These are phyloP conservation scores for Cucurbita moschata DNA, from an alignment of 306 rosid species.

Conservation along the genomic window DNA sequence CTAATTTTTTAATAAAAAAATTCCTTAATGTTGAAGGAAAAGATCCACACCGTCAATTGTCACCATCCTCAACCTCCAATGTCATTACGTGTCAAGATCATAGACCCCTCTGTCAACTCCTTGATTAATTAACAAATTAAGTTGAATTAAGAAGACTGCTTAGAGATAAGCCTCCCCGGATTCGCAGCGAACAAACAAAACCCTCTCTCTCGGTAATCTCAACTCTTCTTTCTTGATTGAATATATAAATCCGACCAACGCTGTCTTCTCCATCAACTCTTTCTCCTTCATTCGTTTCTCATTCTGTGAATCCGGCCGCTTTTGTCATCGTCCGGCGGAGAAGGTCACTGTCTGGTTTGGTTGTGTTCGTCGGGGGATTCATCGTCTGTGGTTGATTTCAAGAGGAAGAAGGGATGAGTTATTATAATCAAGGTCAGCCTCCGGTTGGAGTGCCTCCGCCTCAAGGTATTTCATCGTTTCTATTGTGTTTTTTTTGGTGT, in stretches of 20 bases:
- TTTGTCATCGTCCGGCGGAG: background rate
- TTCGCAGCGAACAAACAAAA: conserved; percentile 4
- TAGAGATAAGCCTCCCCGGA: conserved; percentile 2
- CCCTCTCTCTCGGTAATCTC: conserved; percentile 2
- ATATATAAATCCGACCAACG: background rate
- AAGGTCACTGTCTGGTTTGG: background rate
- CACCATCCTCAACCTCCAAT: background rate
- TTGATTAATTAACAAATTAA: background rate
- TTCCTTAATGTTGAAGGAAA: background rate
- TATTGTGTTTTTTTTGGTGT: background rate
- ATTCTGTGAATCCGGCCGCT: background rate
- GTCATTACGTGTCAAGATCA: conserved; percentile 6
- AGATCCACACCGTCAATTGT: background rate
- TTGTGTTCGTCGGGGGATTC: background rate
- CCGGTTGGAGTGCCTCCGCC: conserved; percentile 7
- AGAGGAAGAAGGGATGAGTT: background rate
- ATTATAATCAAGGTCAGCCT: conserved; percentile 6
- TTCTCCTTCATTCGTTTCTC: background rate
- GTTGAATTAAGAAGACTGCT: background rate
- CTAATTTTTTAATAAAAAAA: background rate
- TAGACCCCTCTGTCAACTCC: background rate
- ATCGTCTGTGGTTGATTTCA: background rate
- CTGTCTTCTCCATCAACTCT: background rate
- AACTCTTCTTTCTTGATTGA: background rate
- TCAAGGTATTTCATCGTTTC: background rate